A percentile compares a stretch with the other conserved stretches of the same genome.
phyloP scores from a whole-genome alignment of 2,329 filamentous ascomycete species.

The Cryphonectria parasitica region DNA sequence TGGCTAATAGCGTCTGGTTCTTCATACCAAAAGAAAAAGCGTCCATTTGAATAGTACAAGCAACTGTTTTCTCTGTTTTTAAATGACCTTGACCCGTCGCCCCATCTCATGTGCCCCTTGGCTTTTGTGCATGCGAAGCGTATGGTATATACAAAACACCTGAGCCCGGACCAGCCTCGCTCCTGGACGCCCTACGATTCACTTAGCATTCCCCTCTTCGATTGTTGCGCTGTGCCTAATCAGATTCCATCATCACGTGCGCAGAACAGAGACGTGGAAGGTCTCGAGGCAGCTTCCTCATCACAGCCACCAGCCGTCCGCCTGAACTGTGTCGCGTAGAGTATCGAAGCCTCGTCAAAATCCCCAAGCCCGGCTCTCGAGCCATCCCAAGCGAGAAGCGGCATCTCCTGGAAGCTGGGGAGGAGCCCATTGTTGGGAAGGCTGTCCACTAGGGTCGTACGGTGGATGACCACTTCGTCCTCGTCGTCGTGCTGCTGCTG shows the following conservation, averaged over 20 bases:
- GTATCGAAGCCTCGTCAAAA: conserved; percentile 48
- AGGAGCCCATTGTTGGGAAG: conserved; percentile 50
- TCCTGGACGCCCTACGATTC: conserved; percentile 15
- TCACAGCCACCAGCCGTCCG: conserved; percentile 69
- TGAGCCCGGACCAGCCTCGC: neutral
- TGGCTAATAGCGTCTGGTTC: neutral
- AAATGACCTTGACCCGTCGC: too few relatives aligned
- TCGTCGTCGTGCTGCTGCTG: conserved; percentile 28
- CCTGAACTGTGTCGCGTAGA: conserved; percentile 64
- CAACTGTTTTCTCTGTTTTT: neutral
- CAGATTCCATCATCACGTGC: conserved; percentile 40
- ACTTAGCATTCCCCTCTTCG: neutral
- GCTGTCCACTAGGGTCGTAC: conserved; percentile 51
- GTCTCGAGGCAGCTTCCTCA: conserved; percentile 34
- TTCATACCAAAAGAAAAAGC: neutral
- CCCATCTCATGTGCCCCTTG: neutral
- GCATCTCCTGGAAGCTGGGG: conserved; percentile 51
- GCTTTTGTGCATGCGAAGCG: neutral
- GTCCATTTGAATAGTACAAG: neutral
- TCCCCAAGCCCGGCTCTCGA: conserved; percentile 44
- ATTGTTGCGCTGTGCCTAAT: neutral
- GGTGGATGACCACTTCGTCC: conserved; percentile 34
- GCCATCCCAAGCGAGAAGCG: conserved; percentile 69
- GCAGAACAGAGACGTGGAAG: conserved; percentile 66
- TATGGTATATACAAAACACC: conserved; percentile 18